phyloP scores from a whole-genome alignment of 2,329 filamentous ascomycete species.

The Fusarium brachygibbosum region DNA sequence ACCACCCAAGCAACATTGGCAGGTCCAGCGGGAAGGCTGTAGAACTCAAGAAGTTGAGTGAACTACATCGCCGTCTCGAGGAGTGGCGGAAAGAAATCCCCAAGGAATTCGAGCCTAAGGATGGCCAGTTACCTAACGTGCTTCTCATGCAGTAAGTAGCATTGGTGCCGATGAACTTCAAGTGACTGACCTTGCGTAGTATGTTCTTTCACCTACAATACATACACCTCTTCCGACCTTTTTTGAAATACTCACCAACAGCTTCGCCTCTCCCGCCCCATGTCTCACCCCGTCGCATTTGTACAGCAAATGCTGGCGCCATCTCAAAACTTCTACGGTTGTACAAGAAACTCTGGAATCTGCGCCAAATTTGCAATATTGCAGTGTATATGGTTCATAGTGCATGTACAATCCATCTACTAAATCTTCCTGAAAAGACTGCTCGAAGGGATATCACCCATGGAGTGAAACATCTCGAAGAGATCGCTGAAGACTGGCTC shows the following conservation, averaged over 20 bases:
- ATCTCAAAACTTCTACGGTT: slow-evolving; percentile 95
- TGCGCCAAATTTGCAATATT: slow-evolving; percentile 96
- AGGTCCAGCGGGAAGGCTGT: slow-evolving; percentile 78
- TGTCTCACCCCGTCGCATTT: slow-evolving; percentile 90
- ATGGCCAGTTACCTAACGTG: slow-evolving; percentile 89
- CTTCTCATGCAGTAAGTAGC: slow-evolving; percentile 82
- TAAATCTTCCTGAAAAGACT: slow-evolving; percentile 93
- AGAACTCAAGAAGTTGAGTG: slow-evolving; percentile 92
- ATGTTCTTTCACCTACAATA: slow-evolving; percentile 98
- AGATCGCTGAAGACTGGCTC: slow-evolving; percentile 95
- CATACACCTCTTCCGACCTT: slow-evolving; percentile 95
- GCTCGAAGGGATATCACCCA: slow-evolving; percentile 91
- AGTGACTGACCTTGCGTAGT: slow-evolving; percentile 61
- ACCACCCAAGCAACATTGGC: slow-evolving; percentile 80
- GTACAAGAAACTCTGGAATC: slow-evolving; percentile 91
- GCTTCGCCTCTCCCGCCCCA: slow-evolving; percentile 87
- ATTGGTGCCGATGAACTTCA: background rate
- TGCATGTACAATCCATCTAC: slow-evolving; percentile 92
- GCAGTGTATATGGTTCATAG: slow-evolving; percentile 96
- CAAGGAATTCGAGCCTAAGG: slow-evolving; percentile 87
- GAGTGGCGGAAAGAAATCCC: slow-evolving; percentile 89
- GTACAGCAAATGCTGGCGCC: slow-evolving; percentile 87
- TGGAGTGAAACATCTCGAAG: slow-evolving; percentile 90
- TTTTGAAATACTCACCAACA: slow-evolving; percentile 87
- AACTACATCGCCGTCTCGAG: slow-evolving; percentile 90